Percentiles rank a stretch among this genome's conserved stretches.
Conservation (phyloP, 1,139 yeast species). For the Pichia norvegensis region DNA sequence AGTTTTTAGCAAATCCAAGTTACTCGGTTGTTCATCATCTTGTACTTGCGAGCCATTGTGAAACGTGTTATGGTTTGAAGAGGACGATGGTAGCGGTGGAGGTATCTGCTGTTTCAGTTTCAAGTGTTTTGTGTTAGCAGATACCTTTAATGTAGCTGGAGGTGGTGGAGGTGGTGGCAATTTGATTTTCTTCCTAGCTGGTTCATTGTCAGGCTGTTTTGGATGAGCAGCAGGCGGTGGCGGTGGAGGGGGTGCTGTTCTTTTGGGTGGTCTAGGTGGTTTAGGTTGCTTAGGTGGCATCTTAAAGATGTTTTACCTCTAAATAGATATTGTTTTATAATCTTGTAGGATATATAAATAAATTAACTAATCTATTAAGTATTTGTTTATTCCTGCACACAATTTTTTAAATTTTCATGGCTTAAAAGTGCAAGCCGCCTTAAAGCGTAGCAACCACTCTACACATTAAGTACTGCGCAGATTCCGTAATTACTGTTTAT, state of each 20-base stretch:
- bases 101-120: slow-evolving; percentile 3
- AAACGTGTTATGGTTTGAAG: not conserved
- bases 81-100: slow-evolving; percentile 12
- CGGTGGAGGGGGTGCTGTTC: slow-evolving; percentile 22
- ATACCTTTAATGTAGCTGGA: slow-evolving; percentile 5
- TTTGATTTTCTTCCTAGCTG: slow-evolving; percentile 12
- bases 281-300: not conserved
- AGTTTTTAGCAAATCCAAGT: slow-evolving; percentile 28
- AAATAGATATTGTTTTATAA: not conserved
- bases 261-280: slow-evolving; percentile 4
- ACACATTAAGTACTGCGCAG: not conserved
- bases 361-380: too few species aligned
- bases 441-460: too few species aligned
- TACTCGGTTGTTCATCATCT: not conserved
- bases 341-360: not conserved
- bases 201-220: slow-evolving; percentile 8
- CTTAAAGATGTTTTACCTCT: not conserved
- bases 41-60: not conserved
- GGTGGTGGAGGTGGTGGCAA: slow-evolving; percentile 27
- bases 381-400: too few species aligned
- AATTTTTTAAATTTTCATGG: too few species aligned
- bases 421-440: too few species aligned
- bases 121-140: not conserved
- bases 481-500: too few species aligned
- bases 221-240: slow-evolving; percentile 12